phyloP scores from a whole-genome alignment of 192 early-diverging fungal species.

The Coemansia sp. region DNA sequence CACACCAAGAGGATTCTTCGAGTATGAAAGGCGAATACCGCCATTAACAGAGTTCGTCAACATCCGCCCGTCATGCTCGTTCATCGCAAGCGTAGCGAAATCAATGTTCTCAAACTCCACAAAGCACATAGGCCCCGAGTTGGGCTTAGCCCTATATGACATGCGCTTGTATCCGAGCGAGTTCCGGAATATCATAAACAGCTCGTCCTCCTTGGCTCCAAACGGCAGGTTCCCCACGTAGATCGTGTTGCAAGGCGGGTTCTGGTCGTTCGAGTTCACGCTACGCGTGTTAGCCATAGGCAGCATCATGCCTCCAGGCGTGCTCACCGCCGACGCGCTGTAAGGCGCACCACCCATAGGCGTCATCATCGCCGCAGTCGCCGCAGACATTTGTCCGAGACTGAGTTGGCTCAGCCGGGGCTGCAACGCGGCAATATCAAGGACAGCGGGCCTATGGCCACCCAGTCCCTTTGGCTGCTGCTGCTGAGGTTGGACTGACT shows the following conservation, averaged over 20 bases:
- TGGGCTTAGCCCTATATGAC: slow-evolving; percentile 83
- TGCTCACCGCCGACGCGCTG: slow-evolving; percentile 28
- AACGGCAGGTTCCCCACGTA: slow-evolving; percentile 96
- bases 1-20: slow-evolving; percentile 95
- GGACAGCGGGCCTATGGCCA: slow-evolving; percentile 45
- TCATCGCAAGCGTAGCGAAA: slow-evolving; percentile 87
- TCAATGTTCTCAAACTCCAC: slow-evolving; percentile 98
- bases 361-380: slow-evolving; percentile 29
- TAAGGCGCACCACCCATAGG: slow-evolving; percentile 45
- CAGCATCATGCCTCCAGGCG: slow-evolving; percentile 47
- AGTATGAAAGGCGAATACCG: slow-evolving; percentile 94
- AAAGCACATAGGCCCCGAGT: slow-evolving; percentile 97
- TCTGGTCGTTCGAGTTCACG: slow-evolving; percentile 81
- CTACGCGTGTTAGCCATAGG: slow-evolving; percentile 58
- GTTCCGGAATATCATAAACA: slow-evolving; percentile 77
- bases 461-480: slow-evolving; percentile 34
- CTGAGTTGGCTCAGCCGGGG: slow-evolving; percentile 48
- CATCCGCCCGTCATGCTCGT: slow-evolving; percentile 82
- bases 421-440: slow-evolving; percentile 50
- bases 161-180: slow-evolving; percentile 90
- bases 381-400: slow-evolving; percentile 45
- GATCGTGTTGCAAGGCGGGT: slow-evolving; percentile 99
- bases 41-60: slow-evolving; percentile 86
- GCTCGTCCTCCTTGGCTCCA: slow-evolving; percentile 88
- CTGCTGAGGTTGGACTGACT: slow-evolving; percentile 21